Evolutionary conservation across 75 land plant species (phyloP), one percentile per base, ranked within the genome.

Genomic region (Cryptomeria japonica): DNA sequence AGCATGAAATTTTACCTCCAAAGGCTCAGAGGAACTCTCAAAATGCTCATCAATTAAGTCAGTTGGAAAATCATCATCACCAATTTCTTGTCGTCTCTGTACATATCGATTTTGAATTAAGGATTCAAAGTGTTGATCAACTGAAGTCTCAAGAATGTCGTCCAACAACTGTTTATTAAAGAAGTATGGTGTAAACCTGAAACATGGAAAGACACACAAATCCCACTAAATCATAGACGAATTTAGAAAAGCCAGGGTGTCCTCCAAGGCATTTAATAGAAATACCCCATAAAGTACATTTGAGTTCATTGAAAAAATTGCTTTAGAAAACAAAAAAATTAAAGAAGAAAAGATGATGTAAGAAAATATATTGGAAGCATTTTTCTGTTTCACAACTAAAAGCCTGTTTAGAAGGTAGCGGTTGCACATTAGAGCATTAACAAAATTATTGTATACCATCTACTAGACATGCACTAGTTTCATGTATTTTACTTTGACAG

Each of bases 151-250:
- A 84, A 97, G 95, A 70, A 97, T 93, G 73, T 88, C 92, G 80
- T 97, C 99, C 39, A 97, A 91, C 88, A 92, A 86, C 78, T 85
- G 86, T 89, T 97, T 97, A 83, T 97, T 94, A 91, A 97, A 97
- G 83, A 97, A 97, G 84, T 94, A 96, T 3, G 99, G 99, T 85
- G 92, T 93, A 77, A 94, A 97, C 97, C 97, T 96, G 87, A 88
- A 70, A 55, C 56, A 88, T 4, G 53, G 76, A 79, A 38, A 86
- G 12, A 36, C 28, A 41, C 5, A 8, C 18, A 25, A 82, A 82
- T 31, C 19, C 42, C 32, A 34, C 31, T 72, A 72, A 72, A 58
- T 22, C 0, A 5, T 19, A 22, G 28, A 19, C 32, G 34, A 32
- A 10, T 72, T 32, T 28, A 6, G n/a, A 32, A 72, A 72, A 72